A percentile compares a stretch with the other conserved stretches of the same genome.
These are phyloP conservation scores for Jamesozyma spencerorum DNA, from an alignment of 805 yeast species.

Conservation along the genomic window DNA sequence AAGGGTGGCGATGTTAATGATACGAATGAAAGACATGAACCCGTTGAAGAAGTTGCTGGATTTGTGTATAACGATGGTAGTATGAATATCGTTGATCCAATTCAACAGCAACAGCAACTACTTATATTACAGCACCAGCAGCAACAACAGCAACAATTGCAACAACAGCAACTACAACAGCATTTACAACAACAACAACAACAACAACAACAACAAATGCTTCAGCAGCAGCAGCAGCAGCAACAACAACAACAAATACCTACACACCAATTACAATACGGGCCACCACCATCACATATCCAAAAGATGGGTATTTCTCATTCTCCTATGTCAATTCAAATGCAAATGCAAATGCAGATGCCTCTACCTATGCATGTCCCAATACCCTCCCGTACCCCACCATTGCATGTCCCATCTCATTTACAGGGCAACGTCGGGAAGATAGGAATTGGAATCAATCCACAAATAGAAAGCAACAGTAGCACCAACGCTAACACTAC, in stretches of 20 bases:
- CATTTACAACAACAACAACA: conserved; percentile 2
- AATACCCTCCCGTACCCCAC: background rate
- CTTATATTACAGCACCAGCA: conserved; percentile 2
- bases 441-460: background rate
- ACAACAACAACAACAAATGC: conserved; percentile 6
- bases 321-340: background rate
- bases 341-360: background rate
- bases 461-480: background rate
- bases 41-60: too few relatives aligned
- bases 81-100: background rate
- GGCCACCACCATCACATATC: background rate
- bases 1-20: conserved; percentile 6
- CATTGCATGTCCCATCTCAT: background rate
- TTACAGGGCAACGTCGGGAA: background rate
- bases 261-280: conserved; percentile 4
- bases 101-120: background rate
- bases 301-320: background rate
- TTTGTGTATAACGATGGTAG: too few relatives aligned
- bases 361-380: background rate
- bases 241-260: conserved; percentile 2
- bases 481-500: background rate
- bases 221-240: conserved; percentile 5
- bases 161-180: conserved; percentile 6
- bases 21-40: background rate
- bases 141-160: conserved; percentile 8